Evolutionary conservation across 2,329 filamentous ascomycete species (phyloP), one percentile per base, ranked within the genome.

Genomic region (Neopestalotiopsis sp.): DNA sequence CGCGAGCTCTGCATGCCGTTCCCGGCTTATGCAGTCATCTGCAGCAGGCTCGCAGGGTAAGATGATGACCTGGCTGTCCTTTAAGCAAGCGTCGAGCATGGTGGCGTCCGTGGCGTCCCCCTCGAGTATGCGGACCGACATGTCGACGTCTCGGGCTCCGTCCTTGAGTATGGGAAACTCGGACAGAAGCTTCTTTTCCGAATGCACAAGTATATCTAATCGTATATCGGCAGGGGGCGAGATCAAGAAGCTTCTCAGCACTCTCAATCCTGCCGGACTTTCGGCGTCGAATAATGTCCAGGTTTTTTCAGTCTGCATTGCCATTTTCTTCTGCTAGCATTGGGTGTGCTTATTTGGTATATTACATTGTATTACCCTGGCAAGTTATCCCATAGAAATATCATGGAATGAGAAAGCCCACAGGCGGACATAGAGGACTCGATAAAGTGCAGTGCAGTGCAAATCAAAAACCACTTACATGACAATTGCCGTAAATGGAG

Each of bases 61-160:
- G n/a, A 59, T 59, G 24, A 59, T 59, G 24, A 59, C 57, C 57
- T 59, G 24, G 10, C 24, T 59, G 20, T 59, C 24, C 57, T 59
- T n/a, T 30, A 59, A 32, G 57, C 57, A 59, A 9, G 9, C n/a
- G 30, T 59, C 57, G 12, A 59, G 57, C 57, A 59, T 32, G 24
- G 30, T 30, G 57, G 24, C 24, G 30, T 59, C 57, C 30, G 57
- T 59, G 30, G 57, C 57, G 13, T 28, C 30, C 17, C 57, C 57
- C 57, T 59, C 57, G 57, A 59, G 13, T 14, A 59, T 59, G 57
- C 57, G 24, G 5, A 59, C 30, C 17, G 57, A 24, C 57, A 59
- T 28, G 30, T 14, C 57, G 13, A 32, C 24, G 4, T 28, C 57
- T 59, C 24, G 57, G n/a, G 57, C 57, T 7, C 30, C 57, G 24